Base-by-base conservation (phyloP, 192 early-diverging fungal species). In the Backusella sp. region DNA sequence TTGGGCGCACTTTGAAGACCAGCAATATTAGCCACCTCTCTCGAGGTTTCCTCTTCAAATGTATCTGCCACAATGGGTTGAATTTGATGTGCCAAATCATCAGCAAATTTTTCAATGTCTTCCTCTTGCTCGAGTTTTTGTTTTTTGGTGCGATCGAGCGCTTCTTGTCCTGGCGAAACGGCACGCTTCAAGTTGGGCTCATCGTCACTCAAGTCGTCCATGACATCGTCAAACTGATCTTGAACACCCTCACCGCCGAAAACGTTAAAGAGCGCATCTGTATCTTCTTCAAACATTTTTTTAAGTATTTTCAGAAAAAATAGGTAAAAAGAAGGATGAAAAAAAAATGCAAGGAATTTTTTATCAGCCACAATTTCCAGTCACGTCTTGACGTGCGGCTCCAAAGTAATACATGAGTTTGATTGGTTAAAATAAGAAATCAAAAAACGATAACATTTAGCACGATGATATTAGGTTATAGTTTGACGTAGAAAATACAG, bases 11-110 rank as follows among this genome's bases (percentile, higher is more conserved):
- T 81, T 84, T 39, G 89, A 79, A 77, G 77, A 82, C 89, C 53
- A 84, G 82, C 85, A 11, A 83, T 87, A 32, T 88, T 82, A 66
- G 88, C 88, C 21, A 93, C 88, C 80, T 91, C 90, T 72, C 91
- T 86, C 72, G 86, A 84, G 34, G 89, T 82, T 71, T 92, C 89
- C 81, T 92, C 85, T 76, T 91, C 88, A 76, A 93, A 93, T 28
- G 84, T 79, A 75, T 93, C 92, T 11, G 88, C 87, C 52, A 93
- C 88, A 34, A 89, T 89, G 4, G 91, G 88, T 56, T 80, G 73
- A 23, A 80, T 77, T 7, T 70, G 79, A 12, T 77, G 67, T 12
- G 76, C 79, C 26, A 23, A 37, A 39, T 80, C 78, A 15, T 79
- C 79, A 6, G 73, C 70, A 44, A 65, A 44, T 21, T 62, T 23